Conservation (phyloP, 140 eudicot genomes). For the Anethum foeniculum region DNA sequence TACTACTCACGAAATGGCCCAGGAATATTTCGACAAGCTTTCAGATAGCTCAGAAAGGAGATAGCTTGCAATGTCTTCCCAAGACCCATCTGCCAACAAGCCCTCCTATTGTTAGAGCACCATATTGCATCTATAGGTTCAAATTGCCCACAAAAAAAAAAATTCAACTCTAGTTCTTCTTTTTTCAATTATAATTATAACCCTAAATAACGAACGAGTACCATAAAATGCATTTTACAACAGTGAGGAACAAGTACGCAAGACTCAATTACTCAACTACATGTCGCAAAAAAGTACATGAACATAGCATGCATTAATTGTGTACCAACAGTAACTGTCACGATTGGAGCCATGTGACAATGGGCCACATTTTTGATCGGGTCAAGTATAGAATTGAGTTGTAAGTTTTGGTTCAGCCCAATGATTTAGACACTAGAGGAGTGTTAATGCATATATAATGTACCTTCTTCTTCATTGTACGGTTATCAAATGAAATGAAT, state of each 20-base stretch:
- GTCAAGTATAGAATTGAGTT: too few relatives aligned
- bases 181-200: background rate
- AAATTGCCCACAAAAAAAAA: background rate
- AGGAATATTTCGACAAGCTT: conserved; percentile 40
- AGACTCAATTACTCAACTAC: background rate
- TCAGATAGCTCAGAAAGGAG: conserved; percentile 72
- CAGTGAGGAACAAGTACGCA: background rate
- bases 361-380: too few relatives aligned
- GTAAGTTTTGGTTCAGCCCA: too few relatives aligned
- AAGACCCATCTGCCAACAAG: conserved; percentile 76
- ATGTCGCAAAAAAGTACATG: background rate
- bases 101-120: conserved; percentile 12
- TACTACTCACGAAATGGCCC: conserved; percentile 76
- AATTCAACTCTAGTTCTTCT: background rate
- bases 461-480: too few relatives aligned
- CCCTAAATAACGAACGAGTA: background rate
- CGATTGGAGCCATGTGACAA: too few relatives aligned
- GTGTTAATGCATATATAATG: too few relatives aligned
- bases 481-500: too few relatives aligned
- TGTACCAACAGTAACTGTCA: too few relatives aligned
- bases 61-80: conserved; percentile 98
- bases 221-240: background rate
- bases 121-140: background rate
- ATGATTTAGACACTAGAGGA: too few relatives aligned
- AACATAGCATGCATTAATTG: background rate